phyloP scores from a whole-genome alignment of 768 basidiomycete genomes.

The Russula ochroleuca region DNA sequence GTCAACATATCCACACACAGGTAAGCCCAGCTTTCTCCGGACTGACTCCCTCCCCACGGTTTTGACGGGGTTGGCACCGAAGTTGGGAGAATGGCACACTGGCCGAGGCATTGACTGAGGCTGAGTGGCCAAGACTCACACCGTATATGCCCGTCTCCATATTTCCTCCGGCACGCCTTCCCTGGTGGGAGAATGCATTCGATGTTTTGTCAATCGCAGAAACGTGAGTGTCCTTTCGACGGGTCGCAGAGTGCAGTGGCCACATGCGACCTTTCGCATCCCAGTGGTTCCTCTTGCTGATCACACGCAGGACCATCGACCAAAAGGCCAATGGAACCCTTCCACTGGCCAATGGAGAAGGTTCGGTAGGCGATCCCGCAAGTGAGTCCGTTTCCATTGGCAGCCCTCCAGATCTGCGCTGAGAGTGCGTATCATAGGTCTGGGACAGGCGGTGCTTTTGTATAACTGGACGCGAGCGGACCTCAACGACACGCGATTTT shows the following conservation, averaged over 20 bases:
- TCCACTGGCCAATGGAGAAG: constrained; percentile 44
- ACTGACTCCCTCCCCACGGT: background rate
- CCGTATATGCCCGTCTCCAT: constrained; percentile 44
- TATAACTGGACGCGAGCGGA: constrained; percentile 49
- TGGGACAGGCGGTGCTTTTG: constrained; percentile 50
- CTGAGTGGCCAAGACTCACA: constrained; percentile 46
- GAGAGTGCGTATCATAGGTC: constrained; percentile 33
- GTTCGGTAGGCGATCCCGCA: constrained; percentile 58
- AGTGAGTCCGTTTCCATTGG: constrained; percentile 32
- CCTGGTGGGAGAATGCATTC: constrained; percentile 33
- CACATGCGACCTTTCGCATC: background rate
- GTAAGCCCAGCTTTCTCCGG: background rate
- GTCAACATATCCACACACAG: constrained; percentile 29
- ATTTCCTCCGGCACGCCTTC: constrained; percentile 39
- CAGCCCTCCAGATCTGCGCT: constrained; percentile 3
- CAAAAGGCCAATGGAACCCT: constrained; percentile 38
- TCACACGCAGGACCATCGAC: constrained; percentile 37
- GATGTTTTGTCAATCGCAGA: constrained; percentile 44
- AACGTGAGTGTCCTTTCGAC: constrained; percentile 32
- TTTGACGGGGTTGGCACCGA: background rate
- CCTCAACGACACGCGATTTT: constrained; percentile 36
- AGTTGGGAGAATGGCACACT: constrained; percentile 63
- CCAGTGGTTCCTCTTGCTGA: constrained; percentile 1
- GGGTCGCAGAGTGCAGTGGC: background rate
- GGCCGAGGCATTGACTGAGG: constrained; percentile 53